phyloP scores from a whole-genome alignment of 2,329 filamentous ascomycete species.

The Dothistroma pini region DNA sequence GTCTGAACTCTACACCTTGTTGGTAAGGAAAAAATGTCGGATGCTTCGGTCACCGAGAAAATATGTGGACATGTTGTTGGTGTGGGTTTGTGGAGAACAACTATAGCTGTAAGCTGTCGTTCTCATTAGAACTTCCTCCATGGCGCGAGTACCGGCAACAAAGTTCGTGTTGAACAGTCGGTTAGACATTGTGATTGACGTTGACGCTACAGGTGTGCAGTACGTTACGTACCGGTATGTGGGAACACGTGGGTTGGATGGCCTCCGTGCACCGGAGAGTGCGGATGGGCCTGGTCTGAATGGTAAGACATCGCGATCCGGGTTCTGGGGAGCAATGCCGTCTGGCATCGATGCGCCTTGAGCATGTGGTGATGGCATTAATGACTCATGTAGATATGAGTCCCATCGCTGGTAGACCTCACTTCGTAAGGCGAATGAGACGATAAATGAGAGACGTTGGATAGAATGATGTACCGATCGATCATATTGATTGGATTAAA shows the following conservation, averaged over 20 bases:
- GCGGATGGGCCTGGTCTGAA: background rate
- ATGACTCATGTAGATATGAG: background rate
- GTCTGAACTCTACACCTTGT: too few species aligned
- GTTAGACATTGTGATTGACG: too few species aligned
- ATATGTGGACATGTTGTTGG: too few species aligned
- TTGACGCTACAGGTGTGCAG: too few species aligned
- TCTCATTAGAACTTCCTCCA: too few species aligned
- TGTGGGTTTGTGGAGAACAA: too few species aligned
- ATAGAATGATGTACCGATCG: background rate
- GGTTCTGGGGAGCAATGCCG: background rate
- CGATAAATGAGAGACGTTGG: background rate
- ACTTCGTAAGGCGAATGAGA: background rate
- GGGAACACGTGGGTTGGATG: background rate
- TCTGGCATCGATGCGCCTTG: background rate
- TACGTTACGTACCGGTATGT: too few species aligned
- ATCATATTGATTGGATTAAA: background rate
- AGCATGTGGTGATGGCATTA: background rate
- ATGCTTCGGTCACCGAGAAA: too few species aligned
- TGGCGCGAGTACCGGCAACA: too few species aligned
- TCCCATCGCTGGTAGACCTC: background rate
- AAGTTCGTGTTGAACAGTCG: too few species aligned
- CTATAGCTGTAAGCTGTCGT: too few species aligned
- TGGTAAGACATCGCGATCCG: background rate
- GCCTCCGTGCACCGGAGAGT: background rate
- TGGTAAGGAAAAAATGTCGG: too few species aligned